Evolutionary conservation across 345 rosid species (phyloP).

Genomic region (Melastoma malabathricum): DNA sequence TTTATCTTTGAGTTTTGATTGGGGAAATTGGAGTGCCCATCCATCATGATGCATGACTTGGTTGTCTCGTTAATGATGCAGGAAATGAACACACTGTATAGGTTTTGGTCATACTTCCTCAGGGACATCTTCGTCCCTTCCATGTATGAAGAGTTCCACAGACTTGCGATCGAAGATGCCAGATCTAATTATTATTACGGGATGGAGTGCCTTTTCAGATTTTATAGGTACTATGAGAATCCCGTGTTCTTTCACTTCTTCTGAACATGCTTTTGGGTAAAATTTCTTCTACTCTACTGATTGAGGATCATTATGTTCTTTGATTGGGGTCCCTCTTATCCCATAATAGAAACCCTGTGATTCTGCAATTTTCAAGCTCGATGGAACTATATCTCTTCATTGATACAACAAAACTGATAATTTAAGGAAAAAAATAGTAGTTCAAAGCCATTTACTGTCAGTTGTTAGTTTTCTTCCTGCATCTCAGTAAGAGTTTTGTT

Average conservation of each 20-base stretch:
- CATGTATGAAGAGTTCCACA: slow-evolving; percentile 80
- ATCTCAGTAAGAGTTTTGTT: background rate
- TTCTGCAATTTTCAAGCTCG: background rate
- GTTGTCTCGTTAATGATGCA: slow-evolving; percentile 18
- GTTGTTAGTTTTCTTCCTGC: background rate
- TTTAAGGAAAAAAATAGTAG: too few species aligned
- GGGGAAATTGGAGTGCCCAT: too few species aligned
- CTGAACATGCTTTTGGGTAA: too few species aligned
- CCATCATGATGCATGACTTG: background rate
- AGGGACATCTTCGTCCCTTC: slow-evolving; percentile 61
- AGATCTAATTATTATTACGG: slow-evolving; percentile 77
- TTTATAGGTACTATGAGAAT: slow-evolving; percentile 52
- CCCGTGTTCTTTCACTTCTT: too few species aligned
- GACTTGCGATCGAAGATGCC: slow-evolving; percentile 79
- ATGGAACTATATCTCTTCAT: too few species aligned
- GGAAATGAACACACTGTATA: slow-evolving; percentile 94
- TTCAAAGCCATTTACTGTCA: too few species aligned
- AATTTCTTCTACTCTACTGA: too few species aligned
- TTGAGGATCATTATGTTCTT: too few species aligned
- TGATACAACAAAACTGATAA: too few species aligned
- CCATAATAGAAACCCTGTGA: background rate
- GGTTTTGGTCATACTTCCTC: slow-evolving; percentile 95
- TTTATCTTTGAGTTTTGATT: too few species aligned
- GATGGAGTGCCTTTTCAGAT: slow-evolving; percentile 89
- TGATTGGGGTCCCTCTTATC: background rate